Conservation (phyloP, 169 alveolate genomes). For the Plasmodium gonderi region DNA sequence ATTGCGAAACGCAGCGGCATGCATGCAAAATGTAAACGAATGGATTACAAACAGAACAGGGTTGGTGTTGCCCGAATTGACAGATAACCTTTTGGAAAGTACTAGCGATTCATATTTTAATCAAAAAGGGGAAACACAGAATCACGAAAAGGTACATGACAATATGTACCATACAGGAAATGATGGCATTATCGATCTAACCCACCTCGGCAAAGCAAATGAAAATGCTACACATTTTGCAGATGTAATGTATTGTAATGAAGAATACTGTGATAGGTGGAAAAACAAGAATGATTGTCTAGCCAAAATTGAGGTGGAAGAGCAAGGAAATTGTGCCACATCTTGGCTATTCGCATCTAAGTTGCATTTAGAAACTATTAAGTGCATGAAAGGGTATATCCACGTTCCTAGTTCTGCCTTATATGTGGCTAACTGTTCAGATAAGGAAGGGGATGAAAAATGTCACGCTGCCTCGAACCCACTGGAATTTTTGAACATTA, state of each 20-base stretch:
- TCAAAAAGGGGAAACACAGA: not conserved
- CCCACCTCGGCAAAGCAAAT: not conserved
- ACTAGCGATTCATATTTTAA: too few relatives aligned
- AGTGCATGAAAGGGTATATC: slow-evolving; percentile 53
- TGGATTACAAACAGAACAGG: not conserved
- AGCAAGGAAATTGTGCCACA: slow-evolving; percentile 49
- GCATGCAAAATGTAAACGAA: not conserved
- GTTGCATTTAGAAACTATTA: slow-evolving; percentile 56
- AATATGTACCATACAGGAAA: not conserved
- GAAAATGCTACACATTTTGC: not conserved
- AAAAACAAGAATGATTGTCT: not conserved
- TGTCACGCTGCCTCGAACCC: not conserved
- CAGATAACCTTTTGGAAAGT: too few relatives aligned
- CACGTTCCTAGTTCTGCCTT: slow-evolving; percentile 3
- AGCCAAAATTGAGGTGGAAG: not conserved
- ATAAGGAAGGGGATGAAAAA: not conserved
- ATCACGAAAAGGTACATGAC: not conserved
- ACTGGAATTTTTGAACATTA: not conserved
- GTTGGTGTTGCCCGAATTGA: not conserved
- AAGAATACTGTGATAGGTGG: slow-evolving; percentile 14
- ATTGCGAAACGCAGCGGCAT: slow-evolving; percentile 1
- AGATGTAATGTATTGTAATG: not conserved
- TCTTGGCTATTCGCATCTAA: slow-evolving; percentile 74
- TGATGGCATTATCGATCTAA: not conserved
- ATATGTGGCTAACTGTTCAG: slow-evolving; percentile 3